A percentile compares a stretch with the other conserved stretches of the same genome.
These are phyloP conservation scores for Pavlovales sp. DNA, from an alignment of 208 protist species.

Conservation along the genomic window DNA sequence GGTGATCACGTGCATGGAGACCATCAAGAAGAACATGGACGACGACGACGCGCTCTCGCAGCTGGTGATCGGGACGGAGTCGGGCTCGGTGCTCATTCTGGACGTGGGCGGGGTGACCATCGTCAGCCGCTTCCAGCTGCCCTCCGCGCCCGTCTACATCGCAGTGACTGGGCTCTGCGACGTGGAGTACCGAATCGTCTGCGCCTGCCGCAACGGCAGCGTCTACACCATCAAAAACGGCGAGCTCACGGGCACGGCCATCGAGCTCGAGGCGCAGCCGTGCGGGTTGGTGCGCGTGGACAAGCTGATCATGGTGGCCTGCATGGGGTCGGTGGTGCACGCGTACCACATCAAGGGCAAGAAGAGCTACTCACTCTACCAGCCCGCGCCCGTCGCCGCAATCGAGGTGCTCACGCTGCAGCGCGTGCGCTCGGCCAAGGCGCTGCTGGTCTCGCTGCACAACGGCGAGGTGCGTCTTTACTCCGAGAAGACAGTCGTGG, in stretches of 20 bases:
- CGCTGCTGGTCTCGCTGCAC: slow-evolving; percentile 77
- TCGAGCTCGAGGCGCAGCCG: slow-evolving; percentile 79
- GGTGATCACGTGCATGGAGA: slow-evolving; percentile 77
- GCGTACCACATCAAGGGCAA: slow-evolving; percentile 78
- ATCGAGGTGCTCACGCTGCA: slow-evolving; percentile 69
- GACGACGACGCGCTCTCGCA: slow-evolving; percentile 66
- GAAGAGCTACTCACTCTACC: slow-evolving; percentile 68
- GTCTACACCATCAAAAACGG: slow-evolving; percentile 85
- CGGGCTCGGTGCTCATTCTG: slow-evolving; percentile 74
- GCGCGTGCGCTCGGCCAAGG: slow-evolving; percentile 52
- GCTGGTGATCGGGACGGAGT: slow-evolving; percentile 84
- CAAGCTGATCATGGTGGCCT: slow-evolving; percentile 78
- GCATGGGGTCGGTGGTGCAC: slow-evolving; percentile 76
- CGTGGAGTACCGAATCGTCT: slow-evolving; percentile 82
- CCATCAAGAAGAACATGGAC: slow-evolving; percentile 66
- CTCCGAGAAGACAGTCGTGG: slow-evolving; percentile 72
- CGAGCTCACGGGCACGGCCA: slow-evolving; percentile 68
- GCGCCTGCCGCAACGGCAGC: slow-evolving; percentile 78
- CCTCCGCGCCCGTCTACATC: slow-evolving; percentile 69
- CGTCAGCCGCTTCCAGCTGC: slow-evolving; percentile 66
- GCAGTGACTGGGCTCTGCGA: slow-evolving; percentile 69
- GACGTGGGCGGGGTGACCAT: slow-evolving; percentile 63
- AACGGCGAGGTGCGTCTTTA: slow-evolving; percentile 85
- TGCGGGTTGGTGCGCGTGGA: slow-evolving; percentile 74
- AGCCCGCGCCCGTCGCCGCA: slow-evolving; percentile 71